phyloP scores from a whole-genome alignment of 2,329 filamentous ascomycete genomes.

The Ophiostoma populinum region DNA sequence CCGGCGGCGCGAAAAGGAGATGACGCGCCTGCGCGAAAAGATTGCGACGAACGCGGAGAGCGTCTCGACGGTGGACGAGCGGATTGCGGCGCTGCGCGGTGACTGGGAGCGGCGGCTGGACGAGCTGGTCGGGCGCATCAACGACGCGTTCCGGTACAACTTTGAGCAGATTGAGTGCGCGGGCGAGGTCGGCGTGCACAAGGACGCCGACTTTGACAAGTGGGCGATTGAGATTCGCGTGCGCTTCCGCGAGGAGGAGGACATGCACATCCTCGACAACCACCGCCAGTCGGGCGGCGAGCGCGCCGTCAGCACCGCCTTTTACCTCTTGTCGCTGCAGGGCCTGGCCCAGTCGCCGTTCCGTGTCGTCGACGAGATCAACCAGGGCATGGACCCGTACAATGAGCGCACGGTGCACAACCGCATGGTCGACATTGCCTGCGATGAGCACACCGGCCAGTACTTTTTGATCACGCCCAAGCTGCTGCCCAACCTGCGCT shows the following conservation, averaged over 20 bases:
- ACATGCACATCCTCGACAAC: constrained; percentile 67
- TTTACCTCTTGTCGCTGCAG: constrained; percentile 97
- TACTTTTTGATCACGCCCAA: constrained; percentile 99
- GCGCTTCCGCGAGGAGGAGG: constrained; percentile 79
- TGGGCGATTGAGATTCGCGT: constrained; percentile 93
- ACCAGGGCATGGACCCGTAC: constrained; percentile 96
- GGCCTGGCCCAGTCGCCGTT: constrained; percentile 87
- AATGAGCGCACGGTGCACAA: constrained; percentile 98
- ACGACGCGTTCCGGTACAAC: constrained; percentile 79
- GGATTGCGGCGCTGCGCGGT: constrained; percentile 48
- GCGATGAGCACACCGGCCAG: constrained; percentile 58
- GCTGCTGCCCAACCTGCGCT: constrained; percentile 67
- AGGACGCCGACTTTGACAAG: constrained; percentile 81
- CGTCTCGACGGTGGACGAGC: constrained; percentile 34
- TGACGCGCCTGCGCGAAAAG: constrained; percentile 42
- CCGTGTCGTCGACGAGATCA: constrained; percentile 97
- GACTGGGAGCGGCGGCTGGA: constrained; percentile 79
- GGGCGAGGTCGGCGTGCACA: constrained; percentile 75
- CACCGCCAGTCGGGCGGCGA: constrained; percentile 95
- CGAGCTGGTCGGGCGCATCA: constrained; percentile 61
- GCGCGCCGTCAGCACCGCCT: constrained; percentile 90
- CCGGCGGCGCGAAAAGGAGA: constrained; percentile 52
- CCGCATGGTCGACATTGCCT: constrained; percentile 95
- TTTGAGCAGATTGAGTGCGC: constrained; percentile 90
- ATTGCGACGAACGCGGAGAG: constrained; percentile 37